Evolutionary conservation across 805 yeast genomes (phyloP).

Genomic region (Candida hungchunana): DNA sequence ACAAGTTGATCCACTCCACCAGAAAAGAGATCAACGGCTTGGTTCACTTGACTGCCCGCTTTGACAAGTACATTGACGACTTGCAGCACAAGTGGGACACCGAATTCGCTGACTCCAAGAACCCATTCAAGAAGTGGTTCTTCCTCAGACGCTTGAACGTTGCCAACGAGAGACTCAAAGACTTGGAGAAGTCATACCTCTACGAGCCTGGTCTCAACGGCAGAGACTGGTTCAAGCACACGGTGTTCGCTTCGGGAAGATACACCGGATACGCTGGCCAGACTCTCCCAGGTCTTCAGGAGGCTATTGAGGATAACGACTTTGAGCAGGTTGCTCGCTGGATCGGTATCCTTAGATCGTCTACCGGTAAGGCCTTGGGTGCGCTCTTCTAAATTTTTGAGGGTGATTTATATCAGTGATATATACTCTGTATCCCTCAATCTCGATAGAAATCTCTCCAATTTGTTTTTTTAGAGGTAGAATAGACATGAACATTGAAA

Average conservation of each 20-base stretch:
- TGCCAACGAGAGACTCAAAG: conserved; percentile 35
- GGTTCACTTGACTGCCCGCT: conserved; percentile 19
- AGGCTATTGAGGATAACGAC: conserved; percentile 46
- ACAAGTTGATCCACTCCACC: conserved; percentile 28
- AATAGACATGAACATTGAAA: too few relatives aligned
- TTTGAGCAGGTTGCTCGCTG: conserved; percentile 28
- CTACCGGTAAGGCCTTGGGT: conserved; percentile 10
- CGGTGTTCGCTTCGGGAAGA: conserved; percentile 49
- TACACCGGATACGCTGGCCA: conserved; percentile 55
- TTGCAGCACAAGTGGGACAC: conserved; percentile 28
- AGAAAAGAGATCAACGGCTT: conserved; percentile 26
- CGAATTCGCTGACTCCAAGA: conserved; percentile 25
- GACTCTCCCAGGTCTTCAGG: conserved; percentile 47
- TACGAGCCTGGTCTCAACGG: conserved; percentile 41
- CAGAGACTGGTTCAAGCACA: conserved; percentile 52
- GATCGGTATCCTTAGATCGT: conserved; percentile 22
- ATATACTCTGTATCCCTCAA: too few relatives aligned
- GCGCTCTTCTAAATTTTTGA: not conserved
- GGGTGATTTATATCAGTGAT: not conserved
- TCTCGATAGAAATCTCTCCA: too few relatives aligned
- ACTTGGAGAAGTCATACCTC: conserved; percentile 42
- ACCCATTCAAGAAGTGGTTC: conserved; percentile 29
- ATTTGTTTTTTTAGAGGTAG: too few relatives aligned
- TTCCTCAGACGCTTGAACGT: conserved; percentile 24
- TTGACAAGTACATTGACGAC: conserved; percentile 23